A percentile compares a stretch with the other conserved stretches of the same genome.
Conservation (phyloP, 225 moss, liverwort and hornwort genomes). For the Physcomitrellopsis africana region DNA sequence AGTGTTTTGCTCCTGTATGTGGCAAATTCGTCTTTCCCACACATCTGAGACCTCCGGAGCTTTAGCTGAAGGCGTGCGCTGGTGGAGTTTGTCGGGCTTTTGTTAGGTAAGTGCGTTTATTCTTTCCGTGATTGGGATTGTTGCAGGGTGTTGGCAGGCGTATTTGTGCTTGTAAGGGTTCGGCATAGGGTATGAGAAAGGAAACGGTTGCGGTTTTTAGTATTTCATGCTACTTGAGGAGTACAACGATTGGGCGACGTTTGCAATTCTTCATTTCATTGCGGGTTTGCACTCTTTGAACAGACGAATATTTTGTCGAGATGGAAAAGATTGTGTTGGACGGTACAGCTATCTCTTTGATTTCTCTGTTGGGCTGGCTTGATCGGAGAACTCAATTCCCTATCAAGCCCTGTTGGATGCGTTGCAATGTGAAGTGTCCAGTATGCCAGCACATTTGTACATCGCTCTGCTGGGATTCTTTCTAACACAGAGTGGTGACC, state of each 20-base stretch:
- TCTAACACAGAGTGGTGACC: not conserved
- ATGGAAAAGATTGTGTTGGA: slow-evolving; percentile 21
- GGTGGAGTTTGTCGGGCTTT: slow-evolving; percentile 24
- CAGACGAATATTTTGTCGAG: slow-evolving; percentile 5
- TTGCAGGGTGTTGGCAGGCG: not conserved
- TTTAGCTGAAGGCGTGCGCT: slow-evolving; percentile 38
- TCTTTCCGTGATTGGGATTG: not conserved
- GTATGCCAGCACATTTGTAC: not conserved
- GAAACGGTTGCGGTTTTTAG: not conserved
- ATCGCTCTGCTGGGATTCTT: not conserved
- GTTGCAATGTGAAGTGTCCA: not conserved
- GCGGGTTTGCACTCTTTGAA: slow-evolving; percentile 26
- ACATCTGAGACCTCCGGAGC: slow-evolving; percentile 32
- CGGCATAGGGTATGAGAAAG: not conserved
- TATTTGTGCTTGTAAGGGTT: not conserved
- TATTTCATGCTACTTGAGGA: not conserved
- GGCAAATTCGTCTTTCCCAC: slow-evolving; percentile 30
- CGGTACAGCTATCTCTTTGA: slow-evolving; percentile 1
- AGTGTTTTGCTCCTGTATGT: slow-evolving; percentile 13
- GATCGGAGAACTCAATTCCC: slow-evolving; percentile 16
- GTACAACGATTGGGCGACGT: slow-evolving; percentile 25
- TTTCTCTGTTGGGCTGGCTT: slow-evolving; percentile 6
- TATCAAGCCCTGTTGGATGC: not conserved
- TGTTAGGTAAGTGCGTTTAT: slow-evolving; percentile 25
- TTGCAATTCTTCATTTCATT: too few relatives aligned